Base-by-base conservation (phyloP, 1,284 basidiomycete genomes). In the Tilletiopsis washingtonensis region DNA sequence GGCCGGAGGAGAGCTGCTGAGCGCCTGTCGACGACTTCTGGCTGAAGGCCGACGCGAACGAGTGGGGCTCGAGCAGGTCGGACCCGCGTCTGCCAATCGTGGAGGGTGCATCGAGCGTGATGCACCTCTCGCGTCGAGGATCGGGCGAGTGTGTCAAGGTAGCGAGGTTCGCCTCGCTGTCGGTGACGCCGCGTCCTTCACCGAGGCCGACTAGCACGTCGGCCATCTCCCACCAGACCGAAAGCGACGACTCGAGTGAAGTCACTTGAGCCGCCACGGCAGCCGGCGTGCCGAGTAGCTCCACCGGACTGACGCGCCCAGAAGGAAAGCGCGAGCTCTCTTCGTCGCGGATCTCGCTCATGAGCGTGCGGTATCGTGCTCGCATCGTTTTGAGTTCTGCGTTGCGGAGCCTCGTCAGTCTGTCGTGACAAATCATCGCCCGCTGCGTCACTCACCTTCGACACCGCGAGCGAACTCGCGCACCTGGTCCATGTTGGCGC, bases 401-500 rank as follows among this genome's bases (percentile, higher is more conserved):
- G 12, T 6, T 26, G 39, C 11, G 12, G 19, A 7, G 7, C 11
- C 15, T 23, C 19, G 5, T 7, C 11, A 42, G 11, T 38, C 20
- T 32, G 3, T 36, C 14, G 15, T 43, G 4, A 38, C 21, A n/a
- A 47, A 47, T 5, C 29, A 37, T 29, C 37, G n/a, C n/a, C n/a
- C n/a, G n/a, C n/a, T n/a, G n/a, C n/a, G n/a, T n/a, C 19, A 45
- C 49, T 45, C 36, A 51, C 49, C 49, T 21, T 53, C 62, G 34
- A 66, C 56, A 7, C 63, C 63, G 21, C 51, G 51, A 43, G 63
- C 63, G 45, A 66, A 66, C 27, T 66, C 61, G 17, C 59, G 53
- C 2, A 66, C 54, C 15, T 59, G 37, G 34, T 36, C 56, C 26
- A 66, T 62, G 45, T 66, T 58, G 45, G 54, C 58, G 7, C 57